Evolutionary conservation across 805 yeast species (phyloP).

Genomic region (Ogataea neopini): DNA sequence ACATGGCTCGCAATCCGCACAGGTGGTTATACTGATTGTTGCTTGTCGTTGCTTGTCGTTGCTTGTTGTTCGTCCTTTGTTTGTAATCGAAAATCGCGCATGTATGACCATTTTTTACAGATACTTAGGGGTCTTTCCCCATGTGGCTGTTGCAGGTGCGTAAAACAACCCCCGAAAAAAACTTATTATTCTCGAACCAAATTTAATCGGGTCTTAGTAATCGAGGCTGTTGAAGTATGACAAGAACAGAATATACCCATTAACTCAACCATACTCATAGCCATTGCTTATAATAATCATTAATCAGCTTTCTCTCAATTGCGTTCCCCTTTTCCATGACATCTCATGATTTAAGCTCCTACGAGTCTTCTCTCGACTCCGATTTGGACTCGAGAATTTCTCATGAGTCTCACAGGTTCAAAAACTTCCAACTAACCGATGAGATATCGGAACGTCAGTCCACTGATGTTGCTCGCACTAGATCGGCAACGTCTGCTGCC

Average conservation of each 20-base stretch:
- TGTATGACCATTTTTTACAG: background rate
- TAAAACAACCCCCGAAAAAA: background rate
- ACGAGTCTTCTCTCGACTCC: constrained; percentile 6
- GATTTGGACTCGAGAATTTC: constrained; percentile 5
- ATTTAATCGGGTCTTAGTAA: background rate
- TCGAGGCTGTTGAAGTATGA: background rate
- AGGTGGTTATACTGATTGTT: too few relatives aligned
- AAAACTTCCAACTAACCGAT: background rate
- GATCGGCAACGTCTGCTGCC: constrained; percentile 7
- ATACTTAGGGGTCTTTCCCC: background rate
- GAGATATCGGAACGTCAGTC: background rate
- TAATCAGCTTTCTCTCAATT: too few relatives aligned
- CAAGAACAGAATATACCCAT: too few relatives aligned
- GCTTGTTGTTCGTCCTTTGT: too few relatives aligned
- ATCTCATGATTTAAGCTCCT: background rate
- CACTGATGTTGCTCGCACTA: background rate
- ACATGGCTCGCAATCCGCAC: too few relatives aligned
- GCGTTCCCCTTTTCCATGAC: too few relatives aligned
- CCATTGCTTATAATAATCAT: too few relatives aligned
- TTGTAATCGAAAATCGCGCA: background rate
- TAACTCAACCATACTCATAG: too few relatives aligned
- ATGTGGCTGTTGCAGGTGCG: background rate
- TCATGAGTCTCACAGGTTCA: background rate
- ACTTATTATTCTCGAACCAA: background rate
- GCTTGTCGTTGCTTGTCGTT: too few relatives aligned